Evolutionary conservation across 352 stramenopile genomes (phyloP).

Genomic region (Phytophthora sp.): DNA sequence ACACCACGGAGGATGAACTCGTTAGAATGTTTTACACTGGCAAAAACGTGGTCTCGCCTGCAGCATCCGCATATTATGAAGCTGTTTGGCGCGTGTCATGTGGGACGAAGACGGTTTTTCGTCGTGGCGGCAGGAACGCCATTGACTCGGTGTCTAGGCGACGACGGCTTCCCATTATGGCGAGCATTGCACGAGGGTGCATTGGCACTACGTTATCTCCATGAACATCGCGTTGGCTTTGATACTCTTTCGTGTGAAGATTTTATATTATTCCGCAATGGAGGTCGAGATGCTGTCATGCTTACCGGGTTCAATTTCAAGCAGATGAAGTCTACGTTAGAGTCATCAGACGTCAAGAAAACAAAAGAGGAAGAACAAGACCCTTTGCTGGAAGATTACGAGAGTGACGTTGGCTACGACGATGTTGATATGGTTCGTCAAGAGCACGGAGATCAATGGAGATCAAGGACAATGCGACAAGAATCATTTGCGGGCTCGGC

Average conservation of each 20-base stretch:
- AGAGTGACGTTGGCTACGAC: constrained; percentile 19
- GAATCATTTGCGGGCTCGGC: background rate
- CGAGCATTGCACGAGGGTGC: constrained; percentile 37
- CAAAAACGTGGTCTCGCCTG: constrained; percentile 34
- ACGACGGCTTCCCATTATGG: constrained; percentile 39
- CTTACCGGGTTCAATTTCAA: constrained; percentile 34
- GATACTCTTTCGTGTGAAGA: constrained; percentile 37
- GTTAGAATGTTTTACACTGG: constrained; percentile 25
- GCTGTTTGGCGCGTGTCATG: constrained; percentile 39
- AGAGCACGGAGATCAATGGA: constrained; percentile 3
- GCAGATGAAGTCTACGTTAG: constrained; percentile 26
- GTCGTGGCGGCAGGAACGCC: constrained; percentile 38
- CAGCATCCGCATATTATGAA: constrained; percentile 38
- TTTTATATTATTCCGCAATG: constrained; percentile 36
- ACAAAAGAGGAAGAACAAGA: constrained; percentile 13
- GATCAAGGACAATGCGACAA: background rate
- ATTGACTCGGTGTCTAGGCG: constrained; percentile 27
- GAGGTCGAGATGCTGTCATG: constrained; percentile 26
- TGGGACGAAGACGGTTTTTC: constrained; percentile 35
- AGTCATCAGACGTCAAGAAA: constrained; percentile 10
- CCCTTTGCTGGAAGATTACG: constrained; percentile 29
- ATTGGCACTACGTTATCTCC: constrained; percentile 35
- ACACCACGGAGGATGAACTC: constrained; percentile 15
- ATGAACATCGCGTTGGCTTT: constrained; percentile 29
- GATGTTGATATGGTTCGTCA: constrained; percentile 31